Evolutionary conservation across 352 stramenopile species (phyloP).

Genomic region (Globisporangium irregulare): DNA sequence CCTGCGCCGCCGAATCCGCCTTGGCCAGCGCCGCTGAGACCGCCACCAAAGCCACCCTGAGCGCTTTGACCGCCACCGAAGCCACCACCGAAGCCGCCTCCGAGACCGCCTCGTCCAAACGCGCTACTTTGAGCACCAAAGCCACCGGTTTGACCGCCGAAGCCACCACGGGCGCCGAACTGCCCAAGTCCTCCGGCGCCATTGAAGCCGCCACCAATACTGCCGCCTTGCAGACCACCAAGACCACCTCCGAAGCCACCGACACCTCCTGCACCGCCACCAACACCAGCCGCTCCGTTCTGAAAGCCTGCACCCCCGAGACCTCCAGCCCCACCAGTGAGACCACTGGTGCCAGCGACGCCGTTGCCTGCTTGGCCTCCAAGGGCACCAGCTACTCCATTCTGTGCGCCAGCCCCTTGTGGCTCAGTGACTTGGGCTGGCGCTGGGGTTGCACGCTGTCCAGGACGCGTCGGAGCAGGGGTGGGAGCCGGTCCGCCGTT

Average conservation of each 20-base stretch:
- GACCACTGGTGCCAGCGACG: not conserved
- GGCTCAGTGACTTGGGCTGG: not conserved
- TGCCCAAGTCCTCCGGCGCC: not conserved
- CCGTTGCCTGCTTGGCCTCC: not conserved
- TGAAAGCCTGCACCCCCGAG: not conserved
- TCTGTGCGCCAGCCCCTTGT: not conserved
- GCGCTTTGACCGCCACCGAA: not conserved
- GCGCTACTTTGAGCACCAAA: not conserved
- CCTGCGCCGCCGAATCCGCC: not conserved
- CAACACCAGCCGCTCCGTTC: not conserved
- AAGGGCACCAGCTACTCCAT: not conserved
- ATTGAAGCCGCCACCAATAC: conserved; percentile 1
- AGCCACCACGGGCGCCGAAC: not conserved
- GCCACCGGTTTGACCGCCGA: not conserved
- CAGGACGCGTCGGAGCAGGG: conserved; percentile 7
- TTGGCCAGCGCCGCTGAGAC: not conserved
- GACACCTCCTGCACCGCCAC: not conserved
- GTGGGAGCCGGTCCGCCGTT: not conserved
- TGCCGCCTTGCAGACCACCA: not conserved
- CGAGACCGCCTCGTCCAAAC: not conserved
- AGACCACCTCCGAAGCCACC: not conserved
- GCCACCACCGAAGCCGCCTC: not conserved
- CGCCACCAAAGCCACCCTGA: not conserved
- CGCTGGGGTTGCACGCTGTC: conserved; percentile 3
- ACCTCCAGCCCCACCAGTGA: not conserved